Base-by-base conservation (phyloP, 495 filamentous ascomycete genomes). In the Bacidia gigantensis region DNA sequence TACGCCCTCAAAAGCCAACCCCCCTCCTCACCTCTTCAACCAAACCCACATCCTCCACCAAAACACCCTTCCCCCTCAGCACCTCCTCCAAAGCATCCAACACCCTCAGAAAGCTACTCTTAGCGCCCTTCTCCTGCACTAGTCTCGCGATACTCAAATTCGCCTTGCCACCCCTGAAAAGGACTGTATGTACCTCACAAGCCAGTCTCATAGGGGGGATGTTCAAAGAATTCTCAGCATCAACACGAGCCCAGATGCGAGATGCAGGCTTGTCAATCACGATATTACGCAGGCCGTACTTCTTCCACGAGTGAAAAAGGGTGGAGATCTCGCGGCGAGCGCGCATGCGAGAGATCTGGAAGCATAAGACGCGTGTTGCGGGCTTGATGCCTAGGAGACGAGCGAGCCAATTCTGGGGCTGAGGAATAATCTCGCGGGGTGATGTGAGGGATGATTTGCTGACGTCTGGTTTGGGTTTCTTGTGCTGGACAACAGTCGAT, bases 301-400 rank as follows among this genome's bases (percentile, higher is more conserved):
- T 69, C 49, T 80, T 72, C 90, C 89, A 96, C 18, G 84, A 79
- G 9, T 75, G 76, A 11, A 96, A 76, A 29, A 93, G 68, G 18
- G 71, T 72, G 29, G 80, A 75, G 3, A 94, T 68, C 53, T 93
- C 87, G 56, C 82, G 82, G 29, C 87, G 79, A 18, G 81, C 81
- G 49, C 80, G 80, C 20, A 76, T 67, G 46, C 80, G 82, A 2
- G 79, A 73, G 20, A 84, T 71, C 3, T 75, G 74, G 58, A 97
- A 82, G 62, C 87, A 88, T 11, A 96, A 62, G 9, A 82, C 72
- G 49, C 76, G 75, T 24, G 69, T 79, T 0, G 83, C 82, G 0
- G 92, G 90, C 60, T 92, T 95, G 64, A 96, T 82, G 45, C 87
- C 80, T 67, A 98, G 83, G 20, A 97, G 78, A 14, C 84, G 83